These are phyloP conservation scores for Tuber microsphaerosporum DNA, from an alignment of 495 filamentous ascomycete species.

Conservation along the genomic window DNA sequence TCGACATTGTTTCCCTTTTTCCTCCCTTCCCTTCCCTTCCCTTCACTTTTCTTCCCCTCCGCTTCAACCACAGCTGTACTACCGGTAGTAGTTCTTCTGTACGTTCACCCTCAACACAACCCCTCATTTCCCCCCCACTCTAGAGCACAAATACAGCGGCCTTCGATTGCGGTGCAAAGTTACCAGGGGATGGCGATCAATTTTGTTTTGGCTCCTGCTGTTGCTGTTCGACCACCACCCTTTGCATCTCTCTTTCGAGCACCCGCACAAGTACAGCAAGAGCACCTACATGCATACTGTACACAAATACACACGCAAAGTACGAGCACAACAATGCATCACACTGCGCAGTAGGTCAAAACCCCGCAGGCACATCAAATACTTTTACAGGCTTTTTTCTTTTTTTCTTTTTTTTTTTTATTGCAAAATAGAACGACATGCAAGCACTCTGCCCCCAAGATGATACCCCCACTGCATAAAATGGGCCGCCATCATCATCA, in stretches of 20 bases:
- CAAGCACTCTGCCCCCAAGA: conserved; percentile 1
- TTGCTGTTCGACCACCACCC: background rate
- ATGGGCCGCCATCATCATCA: background rate
- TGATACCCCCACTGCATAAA: background rate
- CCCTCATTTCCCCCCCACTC: background rate
- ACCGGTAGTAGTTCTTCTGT: background rate
- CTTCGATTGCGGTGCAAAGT: background rate
- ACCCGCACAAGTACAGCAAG: background rate
- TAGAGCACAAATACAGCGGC: background rate
- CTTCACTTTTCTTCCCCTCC: background rate
- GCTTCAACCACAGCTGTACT: background rate
- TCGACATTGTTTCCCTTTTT: background rate
- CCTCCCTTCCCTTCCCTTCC: background rate
- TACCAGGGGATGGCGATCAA: background rate
- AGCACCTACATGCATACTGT: conserved; percentile 1
- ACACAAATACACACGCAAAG: background rate
- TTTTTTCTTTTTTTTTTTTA: background rate
- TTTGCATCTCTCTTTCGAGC: background rate
- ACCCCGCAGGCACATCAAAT: background rate
- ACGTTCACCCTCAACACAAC: background rate
- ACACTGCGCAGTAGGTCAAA: background rate
- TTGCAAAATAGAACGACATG: background rate
- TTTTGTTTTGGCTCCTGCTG: background rate
- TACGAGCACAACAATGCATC: conserved; percentile 2
- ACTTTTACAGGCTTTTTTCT: background rate